A percentile compares a stretch with the other conserved stretches of the same genome.
Evolutionary conservation across 768 basidiomycete genomes (phyloP).

Genomic region (Pulveroboletus ravenelii): DNA sequence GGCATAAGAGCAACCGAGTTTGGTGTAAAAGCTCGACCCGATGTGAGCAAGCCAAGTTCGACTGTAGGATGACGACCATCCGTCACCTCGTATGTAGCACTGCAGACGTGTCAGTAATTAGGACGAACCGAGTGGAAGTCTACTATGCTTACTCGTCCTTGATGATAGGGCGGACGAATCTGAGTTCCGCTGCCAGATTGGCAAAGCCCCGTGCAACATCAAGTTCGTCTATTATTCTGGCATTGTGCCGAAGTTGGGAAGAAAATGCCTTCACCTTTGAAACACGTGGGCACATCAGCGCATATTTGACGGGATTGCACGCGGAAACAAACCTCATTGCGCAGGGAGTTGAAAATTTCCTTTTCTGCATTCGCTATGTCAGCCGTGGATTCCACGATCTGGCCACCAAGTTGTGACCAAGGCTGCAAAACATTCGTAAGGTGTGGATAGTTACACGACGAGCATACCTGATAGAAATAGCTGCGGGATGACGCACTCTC

Average conservation of each 20-base stretch:
- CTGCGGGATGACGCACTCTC: conserved; percentile 62
- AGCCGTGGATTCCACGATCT: conserved; percentile 53
- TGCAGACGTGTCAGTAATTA: conserved; percentile 18
- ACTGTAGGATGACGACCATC: conserved; percentile 93
- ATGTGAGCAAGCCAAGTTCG: conserved; percentile 74
- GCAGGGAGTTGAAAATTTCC: conserved; percentile 65
- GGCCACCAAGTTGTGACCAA: conserved; percentile 72
- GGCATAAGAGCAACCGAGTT: conserved; percentile 69
- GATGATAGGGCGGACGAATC: conserved; percentile 67
- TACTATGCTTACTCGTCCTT: conserved; percentile 55
- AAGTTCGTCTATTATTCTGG: conserved; percentile 78
- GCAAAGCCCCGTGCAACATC: conserved; percentile 84
- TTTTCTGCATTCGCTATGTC: conserved; percentile 59
- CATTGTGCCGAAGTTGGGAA: conserved; percentile 61
- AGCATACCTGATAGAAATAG: conserved; percentile 59
- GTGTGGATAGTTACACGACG: neutral
- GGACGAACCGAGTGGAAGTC: neutral
- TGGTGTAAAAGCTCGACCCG: conserved; percentile 76
- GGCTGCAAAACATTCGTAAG: conserved; percentile 37
- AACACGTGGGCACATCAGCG: neutral
- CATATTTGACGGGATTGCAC: neutral
- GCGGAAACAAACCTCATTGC: conserved; percentile 49
- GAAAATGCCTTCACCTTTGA: conserved; percentile 59
- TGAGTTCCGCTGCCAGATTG: conserved; percentile 69
- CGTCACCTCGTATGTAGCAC: conserved; percentile 57